phyloP scores from a whole-genome alignment of 2,329 filamentous ascomycete species.

The Aspergillus pseudonomiae region DNA sequence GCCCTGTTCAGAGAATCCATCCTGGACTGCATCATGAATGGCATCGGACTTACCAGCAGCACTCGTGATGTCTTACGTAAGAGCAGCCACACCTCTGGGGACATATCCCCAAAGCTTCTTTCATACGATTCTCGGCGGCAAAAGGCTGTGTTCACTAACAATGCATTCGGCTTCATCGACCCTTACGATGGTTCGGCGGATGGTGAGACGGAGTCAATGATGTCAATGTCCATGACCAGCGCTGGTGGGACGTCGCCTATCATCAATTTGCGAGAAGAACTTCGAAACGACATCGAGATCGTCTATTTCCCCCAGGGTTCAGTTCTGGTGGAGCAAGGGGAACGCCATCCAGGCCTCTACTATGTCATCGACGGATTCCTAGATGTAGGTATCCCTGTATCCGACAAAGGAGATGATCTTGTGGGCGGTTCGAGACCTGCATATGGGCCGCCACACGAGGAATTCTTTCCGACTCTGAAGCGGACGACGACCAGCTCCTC shows the following conservation, averaged over 20 bases:
- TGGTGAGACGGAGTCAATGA: constrained; percentile 83
- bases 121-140: constrained; percentile 82
- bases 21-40: constrained; percentile 92
- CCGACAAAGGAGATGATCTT: constrained; percentile 57
- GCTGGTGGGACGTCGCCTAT: constrained; percentile 66
- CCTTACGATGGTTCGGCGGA: constrained; percentile 73
- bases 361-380: constrained; percentile 98
- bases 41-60: constrained; percentile 74
- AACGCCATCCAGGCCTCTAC: constrained; percentile 93
- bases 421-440: constrained; percentile 37
- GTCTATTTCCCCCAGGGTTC: constrained; percentile 96
- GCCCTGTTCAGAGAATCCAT: constrained; percentile 86
- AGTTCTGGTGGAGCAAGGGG: constrained; percentile 92
- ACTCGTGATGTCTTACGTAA: constrained; percentile 67
- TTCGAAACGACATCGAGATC: constrained; percentile 92
- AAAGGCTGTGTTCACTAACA: constrained; percentile 80
- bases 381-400: constrained; percentile 82
- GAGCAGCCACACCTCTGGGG: constrained; percentile 66
- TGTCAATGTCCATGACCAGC: constrained; percentile 66
- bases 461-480: constrained; percentile 49
- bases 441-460: constrained; percentile 34
- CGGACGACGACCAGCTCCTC: constrained; percentile 50
- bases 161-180: constrained; percentile 91
- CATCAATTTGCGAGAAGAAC: constrained; percentile 71
- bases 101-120: constrained; percentile 80